These are phyloP conservation scores for Agrocybe pediades DNA, from an alignment of 768 basidiomycete genomes.

Conservation along the genomic window DNA sequence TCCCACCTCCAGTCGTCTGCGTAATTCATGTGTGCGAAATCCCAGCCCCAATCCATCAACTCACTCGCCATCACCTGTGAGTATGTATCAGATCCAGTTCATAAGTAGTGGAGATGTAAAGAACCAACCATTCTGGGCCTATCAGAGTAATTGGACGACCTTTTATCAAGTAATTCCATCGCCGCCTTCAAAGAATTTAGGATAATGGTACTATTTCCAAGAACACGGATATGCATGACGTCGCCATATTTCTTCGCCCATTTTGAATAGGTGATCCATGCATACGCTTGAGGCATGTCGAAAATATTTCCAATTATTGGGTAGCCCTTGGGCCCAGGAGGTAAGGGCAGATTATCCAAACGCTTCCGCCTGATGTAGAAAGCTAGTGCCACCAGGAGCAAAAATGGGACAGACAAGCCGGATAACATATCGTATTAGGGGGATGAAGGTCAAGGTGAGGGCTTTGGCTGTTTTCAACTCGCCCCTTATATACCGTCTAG, in stretches of 20 bases:
- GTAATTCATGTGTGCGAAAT: constrained; percentile 33
- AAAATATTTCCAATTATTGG: constrained; percentile 35
- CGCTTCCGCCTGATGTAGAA: constrained; percentile 1
- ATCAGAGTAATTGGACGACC: constrained; percentile 47
- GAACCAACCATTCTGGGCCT: constrained; percentile 32
- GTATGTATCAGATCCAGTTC: neutral
- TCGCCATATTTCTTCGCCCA: constrained; percentile 32
- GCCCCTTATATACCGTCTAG: no score
- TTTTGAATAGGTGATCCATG: constrained; percentile 31
- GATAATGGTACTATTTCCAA: constrained; percentile 38
- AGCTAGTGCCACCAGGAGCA: neutral
- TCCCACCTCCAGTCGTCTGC: constrained; percentile 13
- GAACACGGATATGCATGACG: constrained; percentile 32
- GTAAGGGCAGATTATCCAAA: constrained; percentile 15
- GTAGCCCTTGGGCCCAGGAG: constrained; percentile 35
- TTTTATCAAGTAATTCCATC: constrained; percentile 44
- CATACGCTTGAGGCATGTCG: constrained; percentile 27
- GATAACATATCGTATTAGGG: neutral
- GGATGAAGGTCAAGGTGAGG: no score
- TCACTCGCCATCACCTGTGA: constrained; percentile 28
- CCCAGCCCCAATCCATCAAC: constrained; percentile 33
- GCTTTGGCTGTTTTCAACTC: no score
- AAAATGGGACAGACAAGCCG: neutral
- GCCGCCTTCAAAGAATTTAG: constrained; percentile 40
- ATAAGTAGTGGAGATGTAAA: neutral